phyloP scores from a whole-genome alignment of 768 basidiomycete genomes.

The Clitopilus hobsonii region DNA sequence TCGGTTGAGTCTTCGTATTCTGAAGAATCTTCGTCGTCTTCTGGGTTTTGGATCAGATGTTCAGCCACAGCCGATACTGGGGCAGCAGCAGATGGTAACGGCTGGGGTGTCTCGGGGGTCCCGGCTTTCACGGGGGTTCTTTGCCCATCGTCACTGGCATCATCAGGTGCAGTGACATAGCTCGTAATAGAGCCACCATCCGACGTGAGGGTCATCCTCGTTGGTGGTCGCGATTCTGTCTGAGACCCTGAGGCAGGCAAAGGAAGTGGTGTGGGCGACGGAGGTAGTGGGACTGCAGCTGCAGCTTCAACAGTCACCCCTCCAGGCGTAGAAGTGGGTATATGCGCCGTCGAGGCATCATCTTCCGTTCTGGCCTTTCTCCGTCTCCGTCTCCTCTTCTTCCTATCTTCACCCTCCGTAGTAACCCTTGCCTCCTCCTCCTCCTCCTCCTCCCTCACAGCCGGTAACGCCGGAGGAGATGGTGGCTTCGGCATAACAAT shows the following conservation, averaged over 20 bases:
- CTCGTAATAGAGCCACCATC: neutral
- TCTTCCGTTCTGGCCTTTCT: neutral
- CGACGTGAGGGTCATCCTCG: neutral
- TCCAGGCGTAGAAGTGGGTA: neutral
- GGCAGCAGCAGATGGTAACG: no score
- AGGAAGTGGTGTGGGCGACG: neutral
- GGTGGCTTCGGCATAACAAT: neutral
- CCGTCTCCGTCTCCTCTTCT: neutral
- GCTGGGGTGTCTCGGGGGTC: no score
- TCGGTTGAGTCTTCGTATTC: neutral
- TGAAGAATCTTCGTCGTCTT: neutral
- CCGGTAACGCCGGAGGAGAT: neutral
- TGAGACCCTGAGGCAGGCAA: neutral
- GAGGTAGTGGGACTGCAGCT: neutral
- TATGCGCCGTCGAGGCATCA: neutral
- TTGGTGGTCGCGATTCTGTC: neutral
- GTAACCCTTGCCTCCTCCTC: neutral
- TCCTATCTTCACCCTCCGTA: neutral
- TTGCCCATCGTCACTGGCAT: neutral
- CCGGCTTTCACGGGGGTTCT: no score
- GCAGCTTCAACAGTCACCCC: neutral
- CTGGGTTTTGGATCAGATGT: neutral
- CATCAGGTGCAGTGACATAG: neutral
- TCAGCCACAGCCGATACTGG: no score
- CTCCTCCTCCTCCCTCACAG: neutral